phyloP scores from a whole-genome alignment of 163 green algal genomes.

The Chloroidium sp. region DNA sequence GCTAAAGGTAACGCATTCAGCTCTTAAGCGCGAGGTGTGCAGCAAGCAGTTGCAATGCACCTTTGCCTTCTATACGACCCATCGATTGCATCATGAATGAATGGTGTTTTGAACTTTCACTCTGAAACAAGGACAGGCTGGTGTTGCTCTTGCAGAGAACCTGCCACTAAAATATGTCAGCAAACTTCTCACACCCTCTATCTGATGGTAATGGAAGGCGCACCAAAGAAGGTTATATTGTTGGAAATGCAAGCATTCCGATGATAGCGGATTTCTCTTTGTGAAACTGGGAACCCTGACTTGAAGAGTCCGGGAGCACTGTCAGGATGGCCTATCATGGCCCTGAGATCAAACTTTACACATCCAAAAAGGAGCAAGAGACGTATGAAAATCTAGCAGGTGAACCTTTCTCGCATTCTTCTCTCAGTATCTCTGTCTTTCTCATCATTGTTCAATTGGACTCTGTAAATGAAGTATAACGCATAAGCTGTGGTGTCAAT shows the following conservation, averaged over 20 bases:
- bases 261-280: no score
- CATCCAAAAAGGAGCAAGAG: slow-evolving; percentile 60
- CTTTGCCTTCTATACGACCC: no score
- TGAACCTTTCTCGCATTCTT: slow-evolving; percentile 4
- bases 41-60: no score
- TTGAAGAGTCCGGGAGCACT: not conserved
- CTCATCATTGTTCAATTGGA: no score
- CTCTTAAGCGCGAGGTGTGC: no score
- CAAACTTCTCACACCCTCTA: not conserved
- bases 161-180: not conserved
- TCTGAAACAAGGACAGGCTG: no score
- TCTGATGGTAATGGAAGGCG: not conserved
- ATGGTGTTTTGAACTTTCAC: no score
- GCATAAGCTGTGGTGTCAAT: not conserved
- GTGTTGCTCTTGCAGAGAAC: no score
- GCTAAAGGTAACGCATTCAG: no score
- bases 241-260: no score
- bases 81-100: no score
- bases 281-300: no score
- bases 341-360: slow-evolving; percentile 40
- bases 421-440: not conserved
- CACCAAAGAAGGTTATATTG: not conserved
- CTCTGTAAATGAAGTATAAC: not conserved
- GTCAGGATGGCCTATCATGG: not conserved
- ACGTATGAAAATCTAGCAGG: slow-evolving; percentile 64